These are phyloP conservation scores for Aspergillus quadrilineatus DNA, from an alignment of 2,329 filamentous ascomycete genomes.

Conservation along the genomic window DNA sequence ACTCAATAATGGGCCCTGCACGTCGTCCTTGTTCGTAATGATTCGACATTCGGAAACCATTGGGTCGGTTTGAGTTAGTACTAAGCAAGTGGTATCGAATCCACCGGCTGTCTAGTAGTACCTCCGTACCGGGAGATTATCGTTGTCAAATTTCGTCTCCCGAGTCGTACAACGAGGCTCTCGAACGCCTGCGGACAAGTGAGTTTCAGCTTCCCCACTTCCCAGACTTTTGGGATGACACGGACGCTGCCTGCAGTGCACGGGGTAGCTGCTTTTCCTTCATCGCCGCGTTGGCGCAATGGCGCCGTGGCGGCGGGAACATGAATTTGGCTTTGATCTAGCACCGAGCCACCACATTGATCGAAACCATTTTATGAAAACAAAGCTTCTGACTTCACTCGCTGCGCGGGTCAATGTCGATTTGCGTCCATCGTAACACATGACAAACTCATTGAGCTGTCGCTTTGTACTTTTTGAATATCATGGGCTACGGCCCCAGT, in stretches of 20 bases:
- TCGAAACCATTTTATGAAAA: not conserved
- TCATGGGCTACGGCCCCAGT: not conserved
- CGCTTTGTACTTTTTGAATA: not conserved
- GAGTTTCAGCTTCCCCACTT: slow-evolving; percentile 13
- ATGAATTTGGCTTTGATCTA: not conserved
- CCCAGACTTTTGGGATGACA: slow-evolving; percentile 5
- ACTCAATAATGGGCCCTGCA: slow-evolving; percentile 1
- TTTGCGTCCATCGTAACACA: slow-evolving; percentile 1
- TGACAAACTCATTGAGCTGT: not conserved
- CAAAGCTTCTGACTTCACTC: not conserved
- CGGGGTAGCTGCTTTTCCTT: not conserved
- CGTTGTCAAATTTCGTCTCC: not conserved
- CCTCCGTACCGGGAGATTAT: not conserved
- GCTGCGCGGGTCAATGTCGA: not conserved
- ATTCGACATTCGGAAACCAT: not conserved
- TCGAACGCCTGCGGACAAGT: slow-evolving; percentile 8
- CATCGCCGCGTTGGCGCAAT: not conserved
- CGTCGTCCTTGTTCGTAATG: not conserved
- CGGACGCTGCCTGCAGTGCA: not conserved
- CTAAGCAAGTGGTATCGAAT: not conserved
- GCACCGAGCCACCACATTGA: not conserved
- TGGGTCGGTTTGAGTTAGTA: not conserved
- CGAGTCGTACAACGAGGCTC: slow-evolving; percentile 4
- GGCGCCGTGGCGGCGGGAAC: not conserved
- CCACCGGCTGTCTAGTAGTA: not conserved